Percentiles rank a stretch among this genome's conserved stretches.
phyloP scores from a whole-genome alignment of 1,284 basidiomycete genomes.

The Termitomyces sp. region DNA sequence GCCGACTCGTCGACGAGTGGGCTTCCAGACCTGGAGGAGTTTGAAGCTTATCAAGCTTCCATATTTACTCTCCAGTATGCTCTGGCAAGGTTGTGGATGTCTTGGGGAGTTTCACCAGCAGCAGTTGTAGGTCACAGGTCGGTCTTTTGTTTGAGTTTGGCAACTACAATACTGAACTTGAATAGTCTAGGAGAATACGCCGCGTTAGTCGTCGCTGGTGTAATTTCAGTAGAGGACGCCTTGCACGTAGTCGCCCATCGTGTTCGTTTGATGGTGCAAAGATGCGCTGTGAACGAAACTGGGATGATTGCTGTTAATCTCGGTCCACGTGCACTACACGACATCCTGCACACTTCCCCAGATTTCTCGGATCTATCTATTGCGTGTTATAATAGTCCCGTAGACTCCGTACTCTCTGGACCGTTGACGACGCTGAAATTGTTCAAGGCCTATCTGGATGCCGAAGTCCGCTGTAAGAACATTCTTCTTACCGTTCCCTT shows the following conservation, averaged over 20 bases:
- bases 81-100: constrained; percentile 55
- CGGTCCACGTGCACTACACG: constrained; percentile 29
- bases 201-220: constrained; percentile 54
- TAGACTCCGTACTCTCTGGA: constrained; percentile 56
- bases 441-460: constrained; percentile 40
- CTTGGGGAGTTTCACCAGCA: constrained; percentile 56
- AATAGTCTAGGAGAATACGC: constrained; percentile 67
- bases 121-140: constrained; percentile 67
- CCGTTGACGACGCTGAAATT: constrained; percentile 36
- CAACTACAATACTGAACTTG: constrained; percentile 10
- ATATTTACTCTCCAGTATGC: constrained; percentile 60
- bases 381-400: constrained; percentile 58
- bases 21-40: constrained; percentile 26
- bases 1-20: constrained; percentile 20
- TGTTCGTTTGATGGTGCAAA: constrained; percentile 47
- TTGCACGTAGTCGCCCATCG: constrained; percentile 55
- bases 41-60: constrained; percentile 49
- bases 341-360: constrained; percentile 30
- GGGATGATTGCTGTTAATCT: constrained; percentile 60
- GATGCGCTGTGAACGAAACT: constrained; percentile 39
- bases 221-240: constrained; percentile 51
- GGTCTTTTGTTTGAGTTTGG: constrained; percentile 16
- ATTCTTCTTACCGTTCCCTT: constrained; percentile 49
- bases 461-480: constrained; percentile 32
- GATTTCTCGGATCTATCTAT: constrained; percentile 40